Evolutionary conservation across 306 rosid species (phyloP), one percentile per base, ranked within the genome.

Genomic region (Canavalia gladiata): DNA sequence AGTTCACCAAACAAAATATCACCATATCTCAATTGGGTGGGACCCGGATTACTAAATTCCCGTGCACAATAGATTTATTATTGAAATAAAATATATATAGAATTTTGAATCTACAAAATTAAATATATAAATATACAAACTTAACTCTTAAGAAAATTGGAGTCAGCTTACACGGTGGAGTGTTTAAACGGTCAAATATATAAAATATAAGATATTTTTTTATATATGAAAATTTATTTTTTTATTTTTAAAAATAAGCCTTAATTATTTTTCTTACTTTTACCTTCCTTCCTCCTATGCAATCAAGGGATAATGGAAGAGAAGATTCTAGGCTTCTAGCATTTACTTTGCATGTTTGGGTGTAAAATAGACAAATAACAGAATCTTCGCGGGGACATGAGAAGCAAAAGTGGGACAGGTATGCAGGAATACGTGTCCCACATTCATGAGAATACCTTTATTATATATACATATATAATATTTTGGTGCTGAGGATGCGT

Each of bases 91-190:
- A 13, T 34, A 30, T 70, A n/a, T 25, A 9, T 10, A 1, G 39
- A 50, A 8, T 7, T 39, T 29, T 58, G 45, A 75, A 39, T 52
- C 1, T 10, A 50, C 5, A 51, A 50, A 60, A 52, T 54, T 12
- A 31, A 64, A 29, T 45, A 28, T 2, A 18, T 18, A 18, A 18
- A 18, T 18, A 18, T 18, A 29, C 47, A 10, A 43, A 50, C 90
- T 86, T 84, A 66, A 77, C 72, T 74, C 25, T 42, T 83, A 80
- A 82, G 91, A 33, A 79, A 74, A 46, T 4, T n/a, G 46, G 49
- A 49, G 57, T 41, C 39, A 67, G 52, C 45, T 35, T n/a, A 35
- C 33, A 43, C 11, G 47, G 66, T 29, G 65, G 45, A 0, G 11
- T 18, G 25, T 18, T 18, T 18, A 18, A 18, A 18, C 25, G 25